Percentiles rank a stretch among this genome's conserved stretches.
phyloP scores from a whole-genome alignment of 495 filamentous ascomycete species.

The Aspergillus sparsus region DNA sequence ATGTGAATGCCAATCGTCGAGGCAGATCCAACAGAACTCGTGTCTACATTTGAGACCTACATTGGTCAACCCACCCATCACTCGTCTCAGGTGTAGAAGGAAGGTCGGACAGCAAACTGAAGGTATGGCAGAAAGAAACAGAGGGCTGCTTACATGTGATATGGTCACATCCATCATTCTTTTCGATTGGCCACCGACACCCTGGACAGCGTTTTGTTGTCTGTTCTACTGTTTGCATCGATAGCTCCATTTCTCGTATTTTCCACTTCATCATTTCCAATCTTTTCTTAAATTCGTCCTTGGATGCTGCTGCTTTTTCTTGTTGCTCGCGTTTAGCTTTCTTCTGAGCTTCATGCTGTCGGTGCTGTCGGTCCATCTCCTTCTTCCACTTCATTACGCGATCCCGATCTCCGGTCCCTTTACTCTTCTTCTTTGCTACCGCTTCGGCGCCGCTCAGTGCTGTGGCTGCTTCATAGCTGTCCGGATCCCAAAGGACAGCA shows the following conservation, averaged over 20 bases:
- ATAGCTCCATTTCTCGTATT: constrained; percentile 12
- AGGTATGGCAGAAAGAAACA: background rate
- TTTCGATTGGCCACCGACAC: constrained; percentile 22
- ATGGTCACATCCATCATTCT: constrained; percentile 21
- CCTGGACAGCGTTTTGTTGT: constrained; percentile 19
- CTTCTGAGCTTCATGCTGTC: constrained; percentile 14
- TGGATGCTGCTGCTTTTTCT: constrained; percentile 11
- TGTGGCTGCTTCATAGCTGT: constrained; percentile 13
- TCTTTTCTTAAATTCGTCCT: background rate
- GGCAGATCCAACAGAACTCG: constrained; percentile 18
- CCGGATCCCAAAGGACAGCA: constrained; percentile 18
- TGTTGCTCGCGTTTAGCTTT: constrained; percentile 1
- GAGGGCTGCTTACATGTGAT: constrained; percentile 16
- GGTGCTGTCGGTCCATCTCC: background rate
- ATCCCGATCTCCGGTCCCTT: background rate
- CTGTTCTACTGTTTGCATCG: constrained; percentile 6
- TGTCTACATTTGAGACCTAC: constrained; percentile 17
- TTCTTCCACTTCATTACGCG: background rate
- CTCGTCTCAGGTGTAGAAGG: background rate
- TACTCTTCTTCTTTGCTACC: background rate
- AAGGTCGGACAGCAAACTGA: background rate
- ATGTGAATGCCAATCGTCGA: constrained; percentile 11
- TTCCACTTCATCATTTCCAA: constrained; percentile 3
- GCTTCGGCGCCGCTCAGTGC: background rate
- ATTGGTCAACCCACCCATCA: constrained; percentile 11